phyloP scores from a whole-genome alignment of 2,329 filamentous ascomycete genomes.

The Myriosclerotinia curreyana region DNA sequence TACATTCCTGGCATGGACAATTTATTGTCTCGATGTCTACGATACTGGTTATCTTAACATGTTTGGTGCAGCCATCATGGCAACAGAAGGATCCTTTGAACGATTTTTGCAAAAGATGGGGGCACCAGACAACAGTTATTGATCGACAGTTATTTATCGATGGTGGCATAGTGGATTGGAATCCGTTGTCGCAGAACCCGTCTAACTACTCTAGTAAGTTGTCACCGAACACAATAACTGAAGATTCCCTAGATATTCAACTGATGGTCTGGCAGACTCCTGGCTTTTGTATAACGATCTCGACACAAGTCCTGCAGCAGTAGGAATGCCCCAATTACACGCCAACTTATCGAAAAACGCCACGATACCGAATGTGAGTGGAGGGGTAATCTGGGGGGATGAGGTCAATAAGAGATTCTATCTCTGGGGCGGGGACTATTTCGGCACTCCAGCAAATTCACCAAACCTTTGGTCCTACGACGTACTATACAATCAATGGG shows the following conservation, averaged over 20 bases:
- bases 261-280: constrained; percentile 43
- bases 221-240: background rate
- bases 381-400: constrained; percentile 57
- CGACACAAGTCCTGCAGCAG: constrained; percentile 42
- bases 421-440: constrained; percentile 59
- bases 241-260: background rate
- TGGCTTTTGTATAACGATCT: constrained; percentile 58
- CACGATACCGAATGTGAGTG: constrained; percentile 51
- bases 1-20: background rate
- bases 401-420: constrained; percentile 61
- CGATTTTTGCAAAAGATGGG: constrained; percentile 54
- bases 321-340: constrained; percentile 49
- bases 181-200: constrained; percentile 47
- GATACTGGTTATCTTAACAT: constrained; percentile 23
- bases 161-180: constrained; percentile 57
- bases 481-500: constrained; percentile 54
- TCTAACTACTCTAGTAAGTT: constrained; percentile 55
- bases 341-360: constrained; percentile 58
- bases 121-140: constrained; percentile 59
- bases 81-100: constrained; percentile 51
- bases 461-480: constrained; percentile 58
- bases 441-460: constrained; percentile 43
- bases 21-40: constrained; percentile 22
- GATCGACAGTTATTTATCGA: constrained; percentile 61
- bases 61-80: constrained; percentile 27